Evolutionary conservation across 441 rosid species (phyloP), one percentile per base, ranked within the genome.

Genomic region (Adansonia grandidieri): DNA sequence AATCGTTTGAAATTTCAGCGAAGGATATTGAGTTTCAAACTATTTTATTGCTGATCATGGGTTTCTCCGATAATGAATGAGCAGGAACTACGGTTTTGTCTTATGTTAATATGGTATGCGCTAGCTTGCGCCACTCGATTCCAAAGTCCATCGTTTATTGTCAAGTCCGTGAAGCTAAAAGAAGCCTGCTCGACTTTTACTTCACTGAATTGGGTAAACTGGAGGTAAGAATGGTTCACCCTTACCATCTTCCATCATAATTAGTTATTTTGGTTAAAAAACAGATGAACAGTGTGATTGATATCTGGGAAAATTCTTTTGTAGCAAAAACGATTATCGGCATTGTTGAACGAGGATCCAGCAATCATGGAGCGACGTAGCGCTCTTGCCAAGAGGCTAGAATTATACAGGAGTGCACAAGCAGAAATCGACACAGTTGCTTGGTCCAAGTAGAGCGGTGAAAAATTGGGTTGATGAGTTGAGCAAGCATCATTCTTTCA

Each of bases 131-230:
- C 15, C 88, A 94, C 84, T 92, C 96, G 77, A 94, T 96, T 61
- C 98, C 97, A 2, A 96, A 96, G 85, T 96, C 99, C 62, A 78
- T 96, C 1, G 98, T 94, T 57, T 90, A 96, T 77, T 92, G 98
- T 79, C 97, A 96, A 92, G 98, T 94, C 64, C 94, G 98, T 10
- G 99, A 96, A 81, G 99, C 98, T 61, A 96, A 94, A 70, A 81
- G 96, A 68, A 85, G 93, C 89, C 87, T 96, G 74, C 97, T 94
- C 0, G 98, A 96, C 76, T 94, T 87, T 83, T 96, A 94, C 91
- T 96, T 88, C 86, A 91, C 93, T 0, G 97, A 96, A 56, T 85
- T 96, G 71, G 99, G 99, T 32, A 88, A 90, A 87, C 82, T 96
- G 92, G 99, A 94, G 81, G 97, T 96, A 73, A 85, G 90, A 77